phyloP scores from a whole-genome alignment of 1,284 basidiomycete species.

The Taiwanofungus camphoratus region DNA sequence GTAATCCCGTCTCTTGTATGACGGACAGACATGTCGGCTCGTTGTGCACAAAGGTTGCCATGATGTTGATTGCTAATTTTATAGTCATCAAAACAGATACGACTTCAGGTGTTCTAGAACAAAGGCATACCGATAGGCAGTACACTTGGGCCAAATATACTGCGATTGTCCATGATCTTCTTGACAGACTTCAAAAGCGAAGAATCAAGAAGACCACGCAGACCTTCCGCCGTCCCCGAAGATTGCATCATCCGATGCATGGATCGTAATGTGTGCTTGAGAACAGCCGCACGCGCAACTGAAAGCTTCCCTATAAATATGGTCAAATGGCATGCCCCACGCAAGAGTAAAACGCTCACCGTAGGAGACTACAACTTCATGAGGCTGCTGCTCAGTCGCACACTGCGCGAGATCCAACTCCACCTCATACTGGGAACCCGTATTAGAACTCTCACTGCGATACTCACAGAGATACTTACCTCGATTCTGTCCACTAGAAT shows the following conservation, averaged over 20 bases:
- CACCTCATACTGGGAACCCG: conserved; percentile 55
- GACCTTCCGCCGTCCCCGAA: conserved; percentile 88
- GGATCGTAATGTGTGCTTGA: conserved; percentile 91
- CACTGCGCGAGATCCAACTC: conserved; percentile 60
- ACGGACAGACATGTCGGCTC: conserved; percentile 93
- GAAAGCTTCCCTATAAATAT: conserved; percentile 50
- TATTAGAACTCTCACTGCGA: conserved; percentile 7
- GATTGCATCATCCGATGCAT: conserved; percentile 97
- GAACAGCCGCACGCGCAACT: conserved; percentile 61
- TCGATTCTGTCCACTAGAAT: conserved; percentile 83
- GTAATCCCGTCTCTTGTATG: conserved; percentile 89
- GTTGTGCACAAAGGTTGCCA: conserved; percentile 98
- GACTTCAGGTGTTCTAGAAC: conserved; percentile 2
- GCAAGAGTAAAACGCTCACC: conserved; percentile 33
- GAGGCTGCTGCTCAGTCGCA: conserved; percentile 36
- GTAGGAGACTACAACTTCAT: conserved; percentile 49
- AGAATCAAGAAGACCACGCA: conserved; percentile 92
- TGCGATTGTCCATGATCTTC: conserved; percentile 80
- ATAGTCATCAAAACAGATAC: conserved; percentile 2
- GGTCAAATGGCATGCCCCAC: conserved; percentile 3
- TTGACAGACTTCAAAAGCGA: conserved; percentile 84
- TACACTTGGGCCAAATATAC: conserved; percentile 83
- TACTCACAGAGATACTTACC: conserved; percentile 38
- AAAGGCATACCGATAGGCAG: conserved; percentile 65
- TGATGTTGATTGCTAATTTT: conserved; percentile 92